These are phyloP conservation scores for Diplotaxis tenuifolia DNA, from an alignment of 345 rosid genomes.

Conservation along the genomic window DNA sequence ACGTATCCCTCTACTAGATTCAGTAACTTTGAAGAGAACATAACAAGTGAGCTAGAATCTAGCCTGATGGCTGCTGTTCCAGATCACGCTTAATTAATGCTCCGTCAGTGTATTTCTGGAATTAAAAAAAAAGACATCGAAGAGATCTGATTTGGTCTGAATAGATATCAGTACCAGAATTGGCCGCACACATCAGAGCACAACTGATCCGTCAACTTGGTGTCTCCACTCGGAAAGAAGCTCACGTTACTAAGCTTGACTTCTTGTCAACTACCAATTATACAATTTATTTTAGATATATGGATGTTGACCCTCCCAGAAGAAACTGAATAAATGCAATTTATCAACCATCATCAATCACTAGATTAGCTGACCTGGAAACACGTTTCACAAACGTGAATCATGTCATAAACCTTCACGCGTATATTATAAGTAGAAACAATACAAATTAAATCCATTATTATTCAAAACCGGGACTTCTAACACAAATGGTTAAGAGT, in stretches of 20 bases:
- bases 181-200: too few species aligned
- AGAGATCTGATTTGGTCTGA: too few species aligned
- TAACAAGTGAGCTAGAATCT: background rate
- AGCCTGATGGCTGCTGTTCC: too few species aligned
- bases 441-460: background rate
- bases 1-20: background rate
- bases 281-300: background rate
- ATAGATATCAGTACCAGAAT: too few species aligned
- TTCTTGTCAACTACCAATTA: background rate
- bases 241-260: too few species aligned
- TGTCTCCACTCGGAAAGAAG: too few species aligned
- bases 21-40: background rate
- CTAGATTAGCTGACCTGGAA: conserved; percentile 8
- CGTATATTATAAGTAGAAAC: background rate
- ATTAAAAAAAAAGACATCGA: too few species aligned
- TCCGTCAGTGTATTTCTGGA: too few species aligned
- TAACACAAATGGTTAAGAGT: too few species aligned
- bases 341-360: background rate
- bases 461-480: too few species aligned
- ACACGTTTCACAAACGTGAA: conserved; percentile 13
- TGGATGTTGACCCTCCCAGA: background rate
- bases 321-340: background rate
- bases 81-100: too few species aligned
- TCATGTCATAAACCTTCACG: background rate
- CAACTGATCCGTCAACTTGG: too few species aligned